Evolutionary conservation across 345 rosid species (phyloP), one percentile per base, ranked within the genome.

Genomic region (Aegle marmelos): DNA sequence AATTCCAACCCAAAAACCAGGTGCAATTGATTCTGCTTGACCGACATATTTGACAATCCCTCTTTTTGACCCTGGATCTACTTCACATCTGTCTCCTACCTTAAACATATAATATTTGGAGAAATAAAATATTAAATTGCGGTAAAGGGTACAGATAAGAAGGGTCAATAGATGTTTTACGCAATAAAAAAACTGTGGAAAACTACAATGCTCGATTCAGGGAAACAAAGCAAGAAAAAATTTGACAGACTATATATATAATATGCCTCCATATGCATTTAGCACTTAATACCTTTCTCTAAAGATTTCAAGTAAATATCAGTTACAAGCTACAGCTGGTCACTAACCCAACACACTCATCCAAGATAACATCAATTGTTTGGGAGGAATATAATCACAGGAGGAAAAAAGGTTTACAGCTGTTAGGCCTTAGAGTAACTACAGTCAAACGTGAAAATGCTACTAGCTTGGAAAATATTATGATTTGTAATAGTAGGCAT

Each of bases 1-100:
- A 83, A 94, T 84, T 68, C 99, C 98, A 81, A 96, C 85, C 98
- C 98, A 96, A 76, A 91, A 94, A 83, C 98, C 97, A 33, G 91
- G 90, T 59, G 94, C 91, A 68, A 94, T 82, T 33, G 93, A 77
- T 84, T 93, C 94, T 36, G 97, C 98, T 82, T 54, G 88, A 78
- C 98, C 98, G 58, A 90, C 90, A 80, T 80, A 93, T 85, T 92
- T 95, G 84, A 93, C 89, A 60, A 85, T 76, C 79, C 98, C 98
- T 87, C 98, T 92, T 91, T 95, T 95, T 76, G 82, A 97, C 83
- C 98, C 97, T 4, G 92, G 93, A 79, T 92, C 97, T 87, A 95
- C 91, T 87, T 93, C 93, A 87, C 97, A 95, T 89, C 97, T 90
- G 79, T 92, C 92, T 81, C 94, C 97, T 59, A 91, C 91, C 97